A percentile compares a stretch with the other conserved stretches of the same genome.
phyloP scores from a whole-genome alignment of 2,329 filamentous ascomycete genomes.

The Claviceps citrina region DNA sequence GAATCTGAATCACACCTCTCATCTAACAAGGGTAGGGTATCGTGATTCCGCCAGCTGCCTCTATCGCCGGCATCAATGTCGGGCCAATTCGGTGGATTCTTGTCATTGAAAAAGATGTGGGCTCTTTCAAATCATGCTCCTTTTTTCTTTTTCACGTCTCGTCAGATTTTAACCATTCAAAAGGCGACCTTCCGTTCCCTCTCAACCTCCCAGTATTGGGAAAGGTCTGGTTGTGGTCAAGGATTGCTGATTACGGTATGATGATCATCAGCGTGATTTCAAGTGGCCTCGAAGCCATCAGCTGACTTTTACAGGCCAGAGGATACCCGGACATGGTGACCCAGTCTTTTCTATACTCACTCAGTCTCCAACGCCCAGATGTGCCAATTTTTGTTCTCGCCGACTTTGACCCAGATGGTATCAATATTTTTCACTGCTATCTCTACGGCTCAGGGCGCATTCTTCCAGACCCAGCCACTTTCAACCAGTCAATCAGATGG shows the following conservation, averaged over 20 bases:
- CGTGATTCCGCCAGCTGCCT: constrained; percentile 39
- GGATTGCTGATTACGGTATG: constrained; percentile 55
- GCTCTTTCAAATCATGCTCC: constrained; percentile 1
- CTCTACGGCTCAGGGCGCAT: constrained; percentile 51
- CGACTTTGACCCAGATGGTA: constrained; percentile 63
- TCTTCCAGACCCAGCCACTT: constrained; percentile 39
- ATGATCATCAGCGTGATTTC: neutral
- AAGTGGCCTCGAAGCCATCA: neutral
- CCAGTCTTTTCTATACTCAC: constrained; percentile 42
- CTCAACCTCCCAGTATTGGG: constrained; percentile 40
- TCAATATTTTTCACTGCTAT: constrained; percentile 61
- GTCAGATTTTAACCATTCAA: neutral
- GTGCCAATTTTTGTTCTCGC: constrained; percentile 49
- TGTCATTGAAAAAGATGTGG: constrained; percentile 65
- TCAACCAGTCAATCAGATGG: constrained; percentile 42
- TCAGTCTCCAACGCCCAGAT: constrained; percentile 31
- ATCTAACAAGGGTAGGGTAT: constrained; percentile 33
- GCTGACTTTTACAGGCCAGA: constrained; percentile 42
- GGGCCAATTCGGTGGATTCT: constrained; percentile 45
- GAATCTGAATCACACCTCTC: neutral
- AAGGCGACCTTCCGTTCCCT: constrained; percentile 64
- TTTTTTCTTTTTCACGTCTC: neutral
- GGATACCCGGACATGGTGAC: constrained; percentile 68
- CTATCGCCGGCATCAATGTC: constrained; percentile 36
- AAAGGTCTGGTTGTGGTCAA: constrained; percentile 28